phyloP scores from a whole-genome alignment of 495 filamentous ascomycete species.

The Hypoxylon perforatum region DNA sequence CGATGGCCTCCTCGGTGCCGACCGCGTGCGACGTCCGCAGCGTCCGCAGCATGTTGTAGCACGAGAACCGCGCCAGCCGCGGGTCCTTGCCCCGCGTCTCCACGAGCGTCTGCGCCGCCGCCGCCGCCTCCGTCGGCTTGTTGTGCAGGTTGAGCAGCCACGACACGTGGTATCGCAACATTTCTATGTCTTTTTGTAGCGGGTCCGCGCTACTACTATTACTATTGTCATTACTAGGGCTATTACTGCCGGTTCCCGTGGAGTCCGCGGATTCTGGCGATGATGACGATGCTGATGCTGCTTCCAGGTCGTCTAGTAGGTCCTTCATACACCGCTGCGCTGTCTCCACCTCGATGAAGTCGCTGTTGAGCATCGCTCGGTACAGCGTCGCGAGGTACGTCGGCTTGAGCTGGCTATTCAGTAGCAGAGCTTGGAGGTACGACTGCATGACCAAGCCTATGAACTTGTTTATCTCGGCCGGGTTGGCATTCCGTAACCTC shows the following conservation, averaged over 20 bases:
- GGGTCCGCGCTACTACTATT: too few relatives aligned
- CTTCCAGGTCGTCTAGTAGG: slow-evolving; percentile 16
- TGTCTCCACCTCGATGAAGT: slow-evolving; percentile 23
- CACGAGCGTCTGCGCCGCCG: slow-evolving; percentile 7
- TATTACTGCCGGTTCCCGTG: too few relatives aligned
- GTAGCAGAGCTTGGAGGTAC: slow-evolving; percentile 20
- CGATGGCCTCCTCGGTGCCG: slow-evolving; percentile 12
- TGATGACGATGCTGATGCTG: neutral
- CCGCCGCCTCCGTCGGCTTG: slow-evolving; percentile 23
- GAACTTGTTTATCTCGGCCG: slow-evolving; percentile 16
- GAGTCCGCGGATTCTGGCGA: neutral
- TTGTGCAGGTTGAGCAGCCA: slow-evolving; percentile 29
- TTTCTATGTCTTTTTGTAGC: slow-evolving; percentile 10
- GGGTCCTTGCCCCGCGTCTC: slow-evolving; percentile 11
- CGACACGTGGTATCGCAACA: slow-evolving; percentile 21
- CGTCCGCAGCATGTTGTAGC: slow-evolving; percentile 37
- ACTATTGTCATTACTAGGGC: too few relatives aligned
- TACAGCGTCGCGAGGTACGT: slow-evolving; percentile 36
- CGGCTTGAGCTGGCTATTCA: slow-evolving; percentile 27
- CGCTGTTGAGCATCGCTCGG: slow-evolving; percentile 38
- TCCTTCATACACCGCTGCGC: slow-evolving; percentile 21
- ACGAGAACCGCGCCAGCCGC: slow-evolving; percentile 28
- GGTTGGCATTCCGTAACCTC: slow-evolving; percentile 1
- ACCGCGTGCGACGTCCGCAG: slow-evolving; percentile 21
- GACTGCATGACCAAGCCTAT: slow-evolving; percentile 16